A percentile compares a stretch with the other conserved stretches of the same genome.
Conservation (phyloP, 2,329 filamentous ascomycete genomes). For the Byssochlamys sp. region DNA sequence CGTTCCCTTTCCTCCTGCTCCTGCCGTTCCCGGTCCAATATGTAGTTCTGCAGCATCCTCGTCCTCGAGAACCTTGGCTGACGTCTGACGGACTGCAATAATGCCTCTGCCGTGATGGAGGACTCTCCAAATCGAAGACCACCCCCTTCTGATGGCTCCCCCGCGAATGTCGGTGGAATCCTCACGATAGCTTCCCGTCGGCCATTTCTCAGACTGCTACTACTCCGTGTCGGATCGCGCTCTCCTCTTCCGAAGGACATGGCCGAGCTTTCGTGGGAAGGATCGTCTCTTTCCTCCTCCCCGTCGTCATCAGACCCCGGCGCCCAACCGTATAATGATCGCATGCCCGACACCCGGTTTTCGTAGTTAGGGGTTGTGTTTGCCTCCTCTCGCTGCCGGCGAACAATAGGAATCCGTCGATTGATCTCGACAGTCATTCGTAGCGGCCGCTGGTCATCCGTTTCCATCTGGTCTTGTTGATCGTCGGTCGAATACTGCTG, state of each 20-base stretch:
- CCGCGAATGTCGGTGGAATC: conserved; percentile 10
- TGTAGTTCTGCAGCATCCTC: conserved; percentile 31
- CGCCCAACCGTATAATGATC: conserved; percentile 53
- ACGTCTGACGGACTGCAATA: conserved; percentile 33
- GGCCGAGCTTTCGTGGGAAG: conserved; percentile 18
- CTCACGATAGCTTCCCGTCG: conserved; percentile 15
- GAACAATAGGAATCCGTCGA: conserved; percentile 31
- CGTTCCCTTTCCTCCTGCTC: conserved; percentile 11
- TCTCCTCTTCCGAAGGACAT: conserved; percentile 21
- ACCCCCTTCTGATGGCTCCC: conserved; percentile 16
- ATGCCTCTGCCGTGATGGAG: conserved; percentile 24
- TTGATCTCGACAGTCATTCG: conserved; percentile 30
- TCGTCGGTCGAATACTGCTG: conserved; percentile 17
- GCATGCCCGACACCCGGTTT: conserved; percentile 43
- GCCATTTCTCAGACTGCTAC: conserved; percentile 14
- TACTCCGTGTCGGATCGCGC: conserved; percentile 10
- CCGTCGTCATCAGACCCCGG: conserved; percentile 36
- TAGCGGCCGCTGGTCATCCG: conserved; percentile 21
- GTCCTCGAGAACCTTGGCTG: conserved; percentile 30
- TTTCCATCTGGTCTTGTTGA: conserved; percentile 27
- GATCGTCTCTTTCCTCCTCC: conserved; percentile 21
- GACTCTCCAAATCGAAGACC: conserved; percentile 14
- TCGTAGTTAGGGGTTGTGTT: conserved; percentile 44
- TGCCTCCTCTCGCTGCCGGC: conserved; percentile 32
- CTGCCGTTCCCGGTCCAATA: conserved; percentile 25